Evolutionary conservation across 108 stramenopile species (phyloP).

Genomic region (Conticribra guillardii): DNA sequence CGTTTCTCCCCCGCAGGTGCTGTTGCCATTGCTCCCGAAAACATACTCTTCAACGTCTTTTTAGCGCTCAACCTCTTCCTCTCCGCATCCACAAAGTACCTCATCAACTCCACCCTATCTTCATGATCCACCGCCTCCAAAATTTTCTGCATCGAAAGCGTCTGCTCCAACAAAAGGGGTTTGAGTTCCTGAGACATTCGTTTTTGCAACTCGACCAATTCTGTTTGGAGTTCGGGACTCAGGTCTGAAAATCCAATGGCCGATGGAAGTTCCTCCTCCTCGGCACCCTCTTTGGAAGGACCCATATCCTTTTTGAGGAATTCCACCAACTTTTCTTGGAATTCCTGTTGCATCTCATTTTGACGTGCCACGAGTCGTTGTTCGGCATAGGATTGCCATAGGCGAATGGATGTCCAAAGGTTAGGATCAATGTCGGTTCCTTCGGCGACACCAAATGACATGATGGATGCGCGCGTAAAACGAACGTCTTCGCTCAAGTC

Average conservation of each 20-base stretch:
- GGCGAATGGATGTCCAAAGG: conserved; percentile 81
- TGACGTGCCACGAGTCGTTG: conserved; percentile 76
- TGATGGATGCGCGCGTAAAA: conserved; percentile 71
- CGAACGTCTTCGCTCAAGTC: conserved; percentile 84
- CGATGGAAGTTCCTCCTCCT: conserved; percentile 67
- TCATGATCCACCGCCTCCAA: conserved; percentile 74
- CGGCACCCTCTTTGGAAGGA: conserved; percentile 13
- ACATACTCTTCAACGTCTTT: conserved; percentile 70
- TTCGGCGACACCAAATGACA: conserved; percentile 60
- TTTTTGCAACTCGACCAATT: conserved; percentile 78
- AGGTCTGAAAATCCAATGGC: conserved; percentile 83
- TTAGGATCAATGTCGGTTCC: conserved; percentile 67
- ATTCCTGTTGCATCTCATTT: conserved; percentile 85
- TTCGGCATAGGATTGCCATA: conserved; percentile 86
- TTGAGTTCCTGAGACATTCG: conserved; percentile 75
- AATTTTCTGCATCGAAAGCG: conserved; percentile 85
- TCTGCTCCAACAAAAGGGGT: conserved; percentile 78
- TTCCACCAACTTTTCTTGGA: conserved; percentile 76
- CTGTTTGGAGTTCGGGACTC: conserved; percentile 70
- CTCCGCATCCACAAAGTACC: conserved; percentile 77
- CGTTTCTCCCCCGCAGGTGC: conserved; percentile 7
- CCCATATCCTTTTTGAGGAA: conserved; percentile 77
- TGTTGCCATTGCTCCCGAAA: conserved; percentile 35
- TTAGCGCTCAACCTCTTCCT: conserved; percentile 72
- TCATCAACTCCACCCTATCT: conserved; percentile 62